These are phyloP conservation scores for Stachybotrys elegans DNA, from an alignment of 2,329 filamentous ascomycete species.

Conservation along the genomic window DNA sequence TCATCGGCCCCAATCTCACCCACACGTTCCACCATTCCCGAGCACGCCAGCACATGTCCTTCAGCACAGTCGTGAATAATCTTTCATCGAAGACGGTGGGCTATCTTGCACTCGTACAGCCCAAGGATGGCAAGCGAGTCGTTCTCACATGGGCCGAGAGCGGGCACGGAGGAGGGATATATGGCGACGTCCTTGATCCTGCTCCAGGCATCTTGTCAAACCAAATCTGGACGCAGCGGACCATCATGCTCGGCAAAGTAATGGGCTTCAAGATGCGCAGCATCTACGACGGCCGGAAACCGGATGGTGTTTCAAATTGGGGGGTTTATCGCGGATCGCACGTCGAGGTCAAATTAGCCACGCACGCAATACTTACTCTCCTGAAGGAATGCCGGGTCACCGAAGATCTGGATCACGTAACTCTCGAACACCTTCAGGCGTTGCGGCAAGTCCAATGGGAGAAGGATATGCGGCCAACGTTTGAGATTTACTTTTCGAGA, in stretches of 20 bases:
- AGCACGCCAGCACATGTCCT: slow-evolving; percentile 5
- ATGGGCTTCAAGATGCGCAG: slow-evolving; percentile 23
- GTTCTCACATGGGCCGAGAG: slow-evolving; percentile 27
- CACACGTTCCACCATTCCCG: slow-evolving; percentile 22
- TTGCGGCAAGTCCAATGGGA: slow-evolving; percentile 18
- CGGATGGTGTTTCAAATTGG: not conserved
- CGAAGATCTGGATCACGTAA: slow-evolving; percentile 14
- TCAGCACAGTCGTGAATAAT: slow-evolving; percentile 4
- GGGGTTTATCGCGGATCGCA: slow-evolving; percentile 29
- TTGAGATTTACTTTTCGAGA: slow-evolving; percentile 31
- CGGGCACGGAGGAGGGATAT: slow-evolving; percentile 23
- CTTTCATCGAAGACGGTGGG: slow-evolving; percentile 26
- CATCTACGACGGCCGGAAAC: slow-evolving; percentile 19
- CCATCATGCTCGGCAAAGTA: slow-evolving; percentile 19
- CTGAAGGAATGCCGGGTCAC: slow-evolving; percentile 20
- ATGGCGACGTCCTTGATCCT: slow-evolving; percentile 23
- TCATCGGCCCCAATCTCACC: slow-evolving; percentile 25
- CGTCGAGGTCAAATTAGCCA: slow-evolving; percentile 34
- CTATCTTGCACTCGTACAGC: slow-evolving; percentile 20
- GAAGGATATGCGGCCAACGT: slow-evolving; percentile 18
- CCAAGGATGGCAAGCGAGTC: slow-evolving; percentile 10
- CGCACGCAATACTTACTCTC: slow-evolving; percentile 23
- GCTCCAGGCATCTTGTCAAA: slow-evolving; percentile 20
- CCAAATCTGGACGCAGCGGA: slow-evolving; percentile 23
- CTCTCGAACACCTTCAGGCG: slow-evolving; percentile 11